phyloP scores from a whole-genome alignment of 306 rosid species.

The Potentilla sterilis region DNA sequence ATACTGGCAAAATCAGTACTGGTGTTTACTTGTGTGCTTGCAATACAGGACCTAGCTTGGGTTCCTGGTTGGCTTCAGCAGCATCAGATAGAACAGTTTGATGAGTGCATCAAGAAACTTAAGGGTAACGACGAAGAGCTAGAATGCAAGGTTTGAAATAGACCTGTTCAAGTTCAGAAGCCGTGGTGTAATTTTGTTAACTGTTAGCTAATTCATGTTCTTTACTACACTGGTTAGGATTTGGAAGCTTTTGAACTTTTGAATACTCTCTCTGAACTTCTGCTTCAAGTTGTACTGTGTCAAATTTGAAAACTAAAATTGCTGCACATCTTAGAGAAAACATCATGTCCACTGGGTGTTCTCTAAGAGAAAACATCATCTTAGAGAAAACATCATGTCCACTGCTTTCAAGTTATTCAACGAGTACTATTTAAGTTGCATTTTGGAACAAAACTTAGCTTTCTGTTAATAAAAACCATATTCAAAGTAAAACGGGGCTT shows the following conservation, averaged over 20 bases:
- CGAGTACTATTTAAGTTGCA: no score
- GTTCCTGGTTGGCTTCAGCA: constrained; percentile 86
- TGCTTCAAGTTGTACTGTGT: no score
- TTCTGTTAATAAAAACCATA: no score
- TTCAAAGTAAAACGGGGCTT: no score
- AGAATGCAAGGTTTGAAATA: constrained; percentile 44
- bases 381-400: no score
- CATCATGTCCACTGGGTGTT: no score
- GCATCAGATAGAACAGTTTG: constrained; percentile 41
- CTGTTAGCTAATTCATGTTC: constrained; percentile 27
- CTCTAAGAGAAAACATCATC: no score
- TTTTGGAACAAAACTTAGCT: no score
- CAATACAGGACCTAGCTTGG: constrained; percentile 75
- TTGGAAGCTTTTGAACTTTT: constrained; percentile 21
- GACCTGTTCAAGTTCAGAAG: neutral
- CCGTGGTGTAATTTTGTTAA: constrained; percentile 10
- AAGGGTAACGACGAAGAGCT: constrained; percentile 28
- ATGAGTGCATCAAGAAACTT: constrained; percentile 36
- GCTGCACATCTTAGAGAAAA: no score
- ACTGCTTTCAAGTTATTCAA: no score
- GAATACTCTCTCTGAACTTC: no score
- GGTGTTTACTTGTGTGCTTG: constrained; percentile 13
- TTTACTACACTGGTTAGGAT: constrained; percentile 46
- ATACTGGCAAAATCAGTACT: neutral
- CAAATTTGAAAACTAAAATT: no score